These are phyloP conservation scores for Fremontodendron californicum DNA, from an alignment of 345 rosid genomes.

Conservation along the genomic window DNA sequence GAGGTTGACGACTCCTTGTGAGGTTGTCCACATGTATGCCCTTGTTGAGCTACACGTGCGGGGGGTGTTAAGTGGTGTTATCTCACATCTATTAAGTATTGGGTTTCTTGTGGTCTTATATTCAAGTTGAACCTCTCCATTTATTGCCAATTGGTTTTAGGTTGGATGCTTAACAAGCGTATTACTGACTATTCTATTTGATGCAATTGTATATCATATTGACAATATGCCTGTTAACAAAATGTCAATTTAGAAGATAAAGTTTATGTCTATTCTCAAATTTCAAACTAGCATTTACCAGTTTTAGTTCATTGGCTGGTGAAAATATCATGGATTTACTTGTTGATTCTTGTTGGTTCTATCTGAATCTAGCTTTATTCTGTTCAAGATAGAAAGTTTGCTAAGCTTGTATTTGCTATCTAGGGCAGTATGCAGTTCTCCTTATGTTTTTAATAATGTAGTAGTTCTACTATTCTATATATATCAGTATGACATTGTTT, in stretches of 20 bases:
- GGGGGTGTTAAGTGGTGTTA: no score
- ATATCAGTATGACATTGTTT: not conserved
- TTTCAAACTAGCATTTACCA: not conserved
- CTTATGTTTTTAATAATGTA: not conserved
- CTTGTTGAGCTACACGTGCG: no score
- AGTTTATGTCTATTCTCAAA: not conserved
- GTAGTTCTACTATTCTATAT: not conserved
- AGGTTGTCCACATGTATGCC: no score
- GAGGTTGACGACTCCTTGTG: no score
- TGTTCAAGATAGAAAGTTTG: not conserved
- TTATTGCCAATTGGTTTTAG: no score
- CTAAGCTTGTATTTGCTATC: not conserved
- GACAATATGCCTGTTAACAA: not conserved
- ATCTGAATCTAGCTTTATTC: not conserved
- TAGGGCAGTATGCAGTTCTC: not conserved
- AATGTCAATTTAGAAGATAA: not conserved
- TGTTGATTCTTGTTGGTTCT: not conserved
- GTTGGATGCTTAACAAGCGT: no score
- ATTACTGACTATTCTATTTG: not conserved
- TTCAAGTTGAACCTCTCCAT: no score
- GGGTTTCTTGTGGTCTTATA: no score
- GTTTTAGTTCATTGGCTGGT: not conserved
- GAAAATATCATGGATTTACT: not conserved
- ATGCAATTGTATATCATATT: not conserved
- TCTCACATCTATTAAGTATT: no score